Evolutionary conservation across 805 yeast species (phyloP).

Genomic region (Metschnikowia lunata): DNA sequence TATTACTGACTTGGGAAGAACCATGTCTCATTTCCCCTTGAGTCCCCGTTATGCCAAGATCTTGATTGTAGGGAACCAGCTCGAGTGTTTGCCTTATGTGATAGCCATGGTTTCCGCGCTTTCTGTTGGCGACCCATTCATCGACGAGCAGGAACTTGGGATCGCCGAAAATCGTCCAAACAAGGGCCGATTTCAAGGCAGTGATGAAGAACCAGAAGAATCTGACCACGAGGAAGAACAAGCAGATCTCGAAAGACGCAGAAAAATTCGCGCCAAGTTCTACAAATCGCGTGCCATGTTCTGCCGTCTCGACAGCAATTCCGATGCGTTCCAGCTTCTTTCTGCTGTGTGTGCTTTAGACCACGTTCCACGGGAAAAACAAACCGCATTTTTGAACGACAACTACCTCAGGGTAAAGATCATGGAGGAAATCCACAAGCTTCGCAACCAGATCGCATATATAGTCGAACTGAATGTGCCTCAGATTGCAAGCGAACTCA

Average conservation of each 20-base stretch:
- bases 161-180: constrained; percentile 24
- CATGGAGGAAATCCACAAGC: constrained; percentile 79
- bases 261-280: constrained; percentile 47
- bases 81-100: constrained; percentile 79
- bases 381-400: constrained; percentile 45
- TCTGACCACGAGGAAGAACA: constrained; percentile 30
- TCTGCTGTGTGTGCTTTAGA: constrained; percentile 87
- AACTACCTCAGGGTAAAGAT: constrained; percentile 73
- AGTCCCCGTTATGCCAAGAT: constrained; percentile 92
- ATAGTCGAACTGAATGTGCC: constrained; percentile 66
- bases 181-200: constrained; percentile 17
- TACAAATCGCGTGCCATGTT: constrained; percentile 57
- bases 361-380: constrained; percentile 52
- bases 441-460: constrained; percentile 73
- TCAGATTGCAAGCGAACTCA: constrained; percentile 41
- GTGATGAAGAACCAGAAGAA: constrained; percentile 36
- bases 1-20: constrained; percentile 74
- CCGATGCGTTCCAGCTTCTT: constrained; percentile 72
- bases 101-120: constrained; percentile 88
- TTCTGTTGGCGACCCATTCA: constrained; percentile 90
- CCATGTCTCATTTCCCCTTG: constrained; percentile 88
- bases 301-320: constrained; percentile 60
- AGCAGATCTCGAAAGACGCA: constrained; percentile 34
- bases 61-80: constrained; percentile 82
- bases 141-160: constrained; percentile 71